Percentiles rank a stretch among this genome's conserved stretches.
These are phyloP conservation scores for Apiospora saccharicola DNA, from an alignment of 2,329 filamentous ascomycete genomes.

Conservation along the genomic window DNA sequence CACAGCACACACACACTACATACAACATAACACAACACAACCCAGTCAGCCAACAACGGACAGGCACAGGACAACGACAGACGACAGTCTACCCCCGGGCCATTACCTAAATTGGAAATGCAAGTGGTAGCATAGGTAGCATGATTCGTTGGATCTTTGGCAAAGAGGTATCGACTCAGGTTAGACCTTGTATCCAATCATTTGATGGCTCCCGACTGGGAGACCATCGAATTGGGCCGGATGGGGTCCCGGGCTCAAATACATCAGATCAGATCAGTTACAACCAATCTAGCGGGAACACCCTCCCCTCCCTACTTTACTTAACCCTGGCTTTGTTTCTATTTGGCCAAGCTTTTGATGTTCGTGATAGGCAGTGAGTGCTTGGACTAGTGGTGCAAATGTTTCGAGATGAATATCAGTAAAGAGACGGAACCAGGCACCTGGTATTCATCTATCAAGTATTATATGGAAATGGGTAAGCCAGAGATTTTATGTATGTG, in stretches of 20 bases:
- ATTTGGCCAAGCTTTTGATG: not conserved
- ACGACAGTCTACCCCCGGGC: not conserved
- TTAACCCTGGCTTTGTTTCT: no score
- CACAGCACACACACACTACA: not conserved
- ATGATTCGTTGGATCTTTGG: constrained; percentile 27
- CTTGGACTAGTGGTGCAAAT: not conserved
- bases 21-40: not conserved
- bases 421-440: not conserved
- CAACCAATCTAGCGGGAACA: constrained; percentile 4
- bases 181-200: constrained; percentile 31
- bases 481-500: no score
- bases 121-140: constrained; percentile 29
- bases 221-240: constrained; percentile 25
- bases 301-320: constrained; percentile 6
- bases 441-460: no score
- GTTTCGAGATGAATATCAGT: not conserved
- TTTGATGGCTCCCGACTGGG: constrained; percentile 20
- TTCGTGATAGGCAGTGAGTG: not conserved
- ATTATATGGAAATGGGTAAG: no score
- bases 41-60: not conserved
- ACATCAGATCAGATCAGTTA: constrained; percentile 4
- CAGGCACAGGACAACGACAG: not conserved
- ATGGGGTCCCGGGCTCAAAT: constrained; percentile 33
- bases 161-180: constrained; percentile 26
- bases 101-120: constrained; percentile 34